Conservation (phyloP, 2,329 filamentous ascomycete genomes). For the Colletotrichum lupini region DNA sequence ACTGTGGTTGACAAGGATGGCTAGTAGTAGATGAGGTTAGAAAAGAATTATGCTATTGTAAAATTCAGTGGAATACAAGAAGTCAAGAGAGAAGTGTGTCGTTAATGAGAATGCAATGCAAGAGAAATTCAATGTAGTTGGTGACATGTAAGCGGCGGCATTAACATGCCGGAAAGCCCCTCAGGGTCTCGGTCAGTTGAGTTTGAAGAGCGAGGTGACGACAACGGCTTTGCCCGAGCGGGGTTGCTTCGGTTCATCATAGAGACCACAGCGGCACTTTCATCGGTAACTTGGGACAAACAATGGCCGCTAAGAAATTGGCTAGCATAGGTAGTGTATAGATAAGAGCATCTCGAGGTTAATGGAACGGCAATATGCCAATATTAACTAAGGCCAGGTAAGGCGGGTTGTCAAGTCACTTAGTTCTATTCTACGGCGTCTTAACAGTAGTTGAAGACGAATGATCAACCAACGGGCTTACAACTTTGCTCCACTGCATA, state of each 20-base stretch:
- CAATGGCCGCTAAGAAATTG: too few species aligned
- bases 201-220: constrained; percentile 7
- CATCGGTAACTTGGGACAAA: neutral
- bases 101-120: neutral
- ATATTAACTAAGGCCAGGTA: too few species aligned
- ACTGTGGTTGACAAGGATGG: neutral
- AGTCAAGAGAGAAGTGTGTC: neutral
- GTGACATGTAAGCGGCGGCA: constrained; percentile 11
- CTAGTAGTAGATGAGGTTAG: neutral
- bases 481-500: neutral
- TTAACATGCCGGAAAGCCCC: neutral
- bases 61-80: neutral
- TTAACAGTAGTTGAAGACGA: too few species aligned
- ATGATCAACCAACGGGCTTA: too few species aligned
- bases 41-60: neutral
- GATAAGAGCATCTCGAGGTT: too few species aligned
- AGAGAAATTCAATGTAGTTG: neutral
- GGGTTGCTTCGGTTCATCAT: neutral
- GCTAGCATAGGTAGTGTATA: too few species aligned
- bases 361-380: too few species aligned
- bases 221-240: neutral
- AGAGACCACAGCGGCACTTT: neutral
- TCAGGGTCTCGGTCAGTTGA: neutral
- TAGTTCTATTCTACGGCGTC: too few species aligned
- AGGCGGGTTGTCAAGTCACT: too few species aligned